Conservation (phyloP, 306 rosid genomes). For the Acacia acuminata region DNA sequence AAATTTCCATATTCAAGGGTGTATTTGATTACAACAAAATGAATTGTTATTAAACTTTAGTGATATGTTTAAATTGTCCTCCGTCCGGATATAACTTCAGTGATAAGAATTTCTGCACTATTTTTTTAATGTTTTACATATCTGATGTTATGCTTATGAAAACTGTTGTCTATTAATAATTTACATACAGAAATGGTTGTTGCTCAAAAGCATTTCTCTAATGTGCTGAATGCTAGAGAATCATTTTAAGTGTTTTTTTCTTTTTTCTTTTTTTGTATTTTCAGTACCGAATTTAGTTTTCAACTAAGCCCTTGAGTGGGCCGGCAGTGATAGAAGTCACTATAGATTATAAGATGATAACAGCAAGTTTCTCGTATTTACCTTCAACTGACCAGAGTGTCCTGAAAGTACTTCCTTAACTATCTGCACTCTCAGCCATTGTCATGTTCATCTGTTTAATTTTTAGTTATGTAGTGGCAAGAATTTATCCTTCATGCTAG, state of each 20-base stretch:
- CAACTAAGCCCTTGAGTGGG: not conserved
- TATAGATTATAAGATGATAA: not conserved
- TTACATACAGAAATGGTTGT: not conserved
- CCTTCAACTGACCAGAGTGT: constrained; percentile 24
- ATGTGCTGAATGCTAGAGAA: not conserved
- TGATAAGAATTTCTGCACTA: not conserved
- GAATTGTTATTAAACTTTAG: not conserved
- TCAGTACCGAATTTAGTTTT: not conserved
- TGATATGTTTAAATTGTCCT: not conserved
- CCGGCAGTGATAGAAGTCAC: constrained; percentile 14
- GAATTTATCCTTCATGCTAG: not conserved
- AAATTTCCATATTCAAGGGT: not conserved
- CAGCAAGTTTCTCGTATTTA: constrained; percentile 10
- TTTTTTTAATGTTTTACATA: not conserved
- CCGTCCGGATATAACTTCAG: not conserved
- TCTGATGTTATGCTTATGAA: not conserved
- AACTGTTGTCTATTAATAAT: not conserved
- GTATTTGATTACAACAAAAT: not conserved
- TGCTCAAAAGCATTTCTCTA: not conserved
- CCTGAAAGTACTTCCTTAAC: constrained; percentile 14
- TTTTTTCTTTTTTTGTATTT: not conserved
- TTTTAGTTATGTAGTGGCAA: not conserved
- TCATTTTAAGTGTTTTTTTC: not conserved
- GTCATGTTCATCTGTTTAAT: constrained; percentile 20
- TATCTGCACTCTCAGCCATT: constrained; percentile 25